Percentiles rank a stretch among this genome's conserved stretches.
Evolutionary conservation across 352 stramenopile species (phyloP).

Genomic region (Globisporangium spiculum): DNA sequence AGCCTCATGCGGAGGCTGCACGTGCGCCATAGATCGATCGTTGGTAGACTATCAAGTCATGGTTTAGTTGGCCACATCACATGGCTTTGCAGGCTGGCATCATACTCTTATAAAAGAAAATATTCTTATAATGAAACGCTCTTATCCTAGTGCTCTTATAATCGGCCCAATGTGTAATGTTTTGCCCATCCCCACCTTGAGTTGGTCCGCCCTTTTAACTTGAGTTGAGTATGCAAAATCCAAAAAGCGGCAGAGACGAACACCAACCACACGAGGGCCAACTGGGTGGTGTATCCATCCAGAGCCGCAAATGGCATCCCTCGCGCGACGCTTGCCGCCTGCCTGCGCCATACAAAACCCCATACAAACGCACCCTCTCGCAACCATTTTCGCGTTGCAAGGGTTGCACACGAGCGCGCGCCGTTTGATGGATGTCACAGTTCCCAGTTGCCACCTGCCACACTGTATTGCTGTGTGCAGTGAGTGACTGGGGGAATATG

Average conservation of each 20-base stretch:
- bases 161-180: too few relatives aligned
- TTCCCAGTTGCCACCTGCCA: slow-evolving; percentile 4
- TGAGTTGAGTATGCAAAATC: background rate
- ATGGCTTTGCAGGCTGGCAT: too few relatives aligned
- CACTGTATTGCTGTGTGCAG: background rate
- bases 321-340: background rate
- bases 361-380: background rate
- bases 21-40: background rate
- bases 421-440: slow-evolving; percentile 4
- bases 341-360: background rate
- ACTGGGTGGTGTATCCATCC: slow-evolving; percentile 1
- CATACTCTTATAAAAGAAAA: background rate
- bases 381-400: background rate
- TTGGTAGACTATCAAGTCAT: background rate
- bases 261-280: background rate
- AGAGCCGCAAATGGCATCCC: background rate
- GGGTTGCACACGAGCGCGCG: background rate
- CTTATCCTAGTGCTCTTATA: too few relatives aligned
- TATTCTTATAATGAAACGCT: background rate
- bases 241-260: background rate
- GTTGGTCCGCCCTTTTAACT: too few relatives aligned
- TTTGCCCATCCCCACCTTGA: too few relatives aligned
- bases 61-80: too few relatives aligned
- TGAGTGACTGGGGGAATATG: background rate
- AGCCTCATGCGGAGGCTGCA: background rate